Evolutionary conservation across 2,329 filamentous ascomycete genomes (phyloP), one percentile per base, ranked within the genome.

Genomic region (Harringtonia aguacate): DNA sequence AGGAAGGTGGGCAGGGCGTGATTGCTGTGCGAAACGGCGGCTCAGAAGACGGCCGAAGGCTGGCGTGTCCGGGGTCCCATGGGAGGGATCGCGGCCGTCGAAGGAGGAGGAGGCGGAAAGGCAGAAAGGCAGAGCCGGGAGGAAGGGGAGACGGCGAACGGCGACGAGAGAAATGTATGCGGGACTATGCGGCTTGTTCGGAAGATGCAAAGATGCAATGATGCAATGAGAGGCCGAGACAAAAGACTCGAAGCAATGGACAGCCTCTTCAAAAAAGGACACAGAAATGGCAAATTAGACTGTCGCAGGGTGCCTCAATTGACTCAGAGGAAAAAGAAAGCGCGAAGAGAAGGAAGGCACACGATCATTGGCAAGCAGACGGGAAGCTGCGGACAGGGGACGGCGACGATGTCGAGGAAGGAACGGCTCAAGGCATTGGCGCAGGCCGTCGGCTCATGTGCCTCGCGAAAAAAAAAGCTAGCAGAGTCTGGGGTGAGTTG

Each of bases 401-500:
- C 24, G 24, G 18, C 10, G 18, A 4, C n/a, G 29, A 9, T 20
- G n/a, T 21, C 20, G 22, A 18, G 40, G n/a, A n/a, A n/a, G n/a
- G n/a, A n/a, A n/a, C n/a, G n/a, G n/a, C n/a, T n/a, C n/a, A n/a
- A 42, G 30, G 31, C 39, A 42, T 36, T 36, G 38, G 38, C 22
- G 15, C 30, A 34, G n/a, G n/a, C 33, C 22, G 36, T 36, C 27
- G 35, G 27, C 34, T 33, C 35, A 43, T 38, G 41, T 38, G 41
- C 40, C n/a, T 33, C 17, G 21, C n/a, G n/a, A n/a, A n/a, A n/a
- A n/a, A n/a, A n/a, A n/a, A n/a, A n/a, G n/a, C n/a, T n/a, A n/a
- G n/a, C 22, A 43, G 29, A 43, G 41, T 43, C 41, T 39, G 41
- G 42, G 36, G 42, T 39, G 42, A 39, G 36, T 24, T 14, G 42